phyloP scores from a whole-genome alignment of 192 early-diverging fungal genomes.

The Backusella tarrabulga region DNA sequence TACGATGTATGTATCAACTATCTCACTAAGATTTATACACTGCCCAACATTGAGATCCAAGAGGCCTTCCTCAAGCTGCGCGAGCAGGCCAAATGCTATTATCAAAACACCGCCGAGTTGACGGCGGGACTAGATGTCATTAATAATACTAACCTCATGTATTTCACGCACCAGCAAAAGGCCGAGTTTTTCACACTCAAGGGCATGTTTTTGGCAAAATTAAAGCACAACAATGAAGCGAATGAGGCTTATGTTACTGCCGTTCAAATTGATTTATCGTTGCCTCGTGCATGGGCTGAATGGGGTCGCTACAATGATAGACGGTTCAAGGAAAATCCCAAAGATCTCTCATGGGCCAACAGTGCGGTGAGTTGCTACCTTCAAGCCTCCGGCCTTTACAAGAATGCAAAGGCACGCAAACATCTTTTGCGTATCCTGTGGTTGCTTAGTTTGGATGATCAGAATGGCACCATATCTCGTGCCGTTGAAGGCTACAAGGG shows the following conservation, averaged over 20 bases:
- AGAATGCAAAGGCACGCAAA: slow-evolving; percentile 84
- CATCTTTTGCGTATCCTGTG: slow-evolving; percentile 91
- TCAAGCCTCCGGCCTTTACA: slow-evolving; percentile 88
- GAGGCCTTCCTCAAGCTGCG: slow-evolving; percentile 96
- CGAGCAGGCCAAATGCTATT: slow-evolving; percentile 98
- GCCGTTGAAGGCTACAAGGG: slow-evolving; percentile 88
- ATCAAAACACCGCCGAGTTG: slow-evolving; percentile 84
- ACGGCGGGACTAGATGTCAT: slow-evolving; percentile 96
- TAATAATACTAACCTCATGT: slow-evolving; percentile 99
- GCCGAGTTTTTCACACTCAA: slow-evolving; percentile 99
- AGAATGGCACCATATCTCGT: slow-evolving; percentile 67
- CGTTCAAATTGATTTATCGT: slow-evolving; percentile 82
- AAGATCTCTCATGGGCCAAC: slow-evolving; percentile 76
- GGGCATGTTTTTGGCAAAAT: slow-evolving; percentile 91
- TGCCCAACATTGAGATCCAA: slow-evolving; percentile 99
- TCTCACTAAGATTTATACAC: slow-evolving; percentile 95
- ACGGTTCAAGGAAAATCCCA: slow-evolving; percentile 82
- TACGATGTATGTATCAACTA: slow-evolving; percentile 91
- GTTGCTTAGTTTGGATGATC: slow-evolving; percentile 90
- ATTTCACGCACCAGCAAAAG: slow-evolving; percentile 90
- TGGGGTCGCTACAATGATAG: slow-evolving; percentile 96
- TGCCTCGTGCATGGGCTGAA: slow-evolving; percentile 94
- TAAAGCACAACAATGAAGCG: slow-evolving; percentile 84
- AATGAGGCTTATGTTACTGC: slow-evolving; percentile 88
- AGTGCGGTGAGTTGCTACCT: slow-evolving; percentile 96